Percentiles rank a stretch among this genome's conserved stretches.
phyloP scores from a whole-genome alignment of 768 basidiomycete species.

The Russula vinacea region DNA sequence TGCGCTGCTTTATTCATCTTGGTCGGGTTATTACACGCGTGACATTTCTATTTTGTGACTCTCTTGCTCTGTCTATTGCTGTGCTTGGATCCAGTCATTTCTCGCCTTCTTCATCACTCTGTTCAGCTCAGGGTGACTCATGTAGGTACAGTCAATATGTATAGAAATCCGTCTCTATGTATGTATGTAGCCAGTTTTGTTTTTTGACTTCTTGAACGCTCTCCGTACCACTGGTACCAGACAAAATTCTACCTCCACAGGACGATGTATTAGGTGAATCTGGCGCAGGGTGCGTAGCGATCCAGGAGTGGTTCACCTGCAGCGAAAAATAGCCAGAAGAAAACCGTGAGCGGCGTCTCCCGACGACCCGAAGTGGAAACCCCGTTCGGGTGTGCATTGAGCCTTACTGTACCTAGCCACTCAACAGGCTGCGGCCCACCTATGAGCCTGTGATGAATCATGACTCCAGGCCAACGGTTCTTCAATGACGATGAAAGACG shows the following conservation, averaged over 20 bases:
- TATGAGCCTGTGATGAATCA: background rate
- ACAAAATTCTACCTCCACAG: background rate
- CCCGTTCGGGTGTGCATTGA: slow-evolving; percentile 16
- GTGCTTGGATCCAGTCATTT: slow-evolving; percentile 10
- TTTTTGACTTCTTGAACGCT: background rate
- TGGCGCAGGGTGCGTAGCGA: background rate
- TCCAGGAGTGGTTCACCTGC: slow-evolving; percentile 2
- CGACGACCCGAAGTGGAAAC: slow-evolving; percentile 12
- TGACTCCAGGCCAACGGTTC: background rate
- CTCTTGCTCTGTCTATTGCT: slow-evolving; percentile 7
- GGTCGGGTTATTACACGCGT: slow-evolving; percentile 6
- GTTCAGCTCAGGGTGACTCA: background rate
- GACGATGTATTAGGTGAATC: slow-evolving; percentile 1
- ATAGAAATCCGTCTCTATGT: slow-evolving; percentile 20
- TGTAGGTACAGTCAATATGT: slow-evolving; percentile 26
- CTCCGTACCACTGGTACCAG: background rate
- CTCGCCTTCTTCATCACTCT: background rate
- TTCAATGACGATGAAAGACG: background rate
- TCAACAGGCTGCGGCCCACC: background rate
- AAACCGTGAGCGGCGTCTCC: slow-evolving; percentile 14
- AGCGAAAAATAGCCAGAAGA: slow-evolving; percentile 15
- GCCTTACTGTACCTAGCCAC: background rate
- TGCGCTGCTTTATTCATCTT: slow-evolving; percentile 13
- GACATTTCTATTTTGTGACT: slow-evolving; percentile 13
- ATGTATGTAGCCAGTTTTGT: slow-evolving; percentile 22